Base-by-base conservation (phyloP, 2,329 filamentous ascomycete genomes). In the Myrmaecium sp. region DNA sequence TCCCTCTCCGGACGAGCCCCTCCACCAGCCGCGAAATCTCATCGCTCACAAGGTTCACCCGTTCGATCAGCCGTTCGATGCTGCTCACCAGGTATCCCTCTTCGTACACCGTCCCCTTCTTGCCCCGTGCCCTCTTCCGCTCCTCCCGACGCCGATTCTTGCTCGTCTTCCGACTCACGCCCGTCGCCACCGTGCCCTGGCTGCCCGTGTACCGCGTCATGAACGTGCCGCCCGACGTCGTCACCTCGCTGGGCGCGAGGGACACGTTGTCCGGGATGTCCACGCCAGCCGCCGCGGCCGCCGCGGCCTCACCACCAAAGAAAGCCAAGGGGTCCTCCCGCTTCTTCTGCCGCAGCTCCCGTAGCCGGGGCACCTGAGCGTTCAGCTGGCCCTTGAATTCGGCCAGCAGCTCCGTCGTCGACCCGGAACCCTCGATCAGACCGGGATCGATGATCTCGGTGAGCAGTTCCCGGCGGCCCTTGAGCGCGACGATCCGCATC, bases 21-120 rank as follows among this genome's bases (percentile, higher is more conserved):
- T 78, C 72, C 0, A 93, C 66, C 5, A 95, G 61, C 10, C 73
- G 57, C 43, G 71, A 66, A 1, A 81, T 69, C 47, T 98, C 89
- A 1, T 68, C 63, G 26, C 72, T 66, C 3, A 75, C 65, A 13
- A 61, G 62, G 48, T 84, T 82, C 13, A 93, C 70, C 18, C 84
- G 66, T 48, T 92, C 82, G 9, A 93, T 69, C 17, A 98, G 62
- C 14, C 89, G 64, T 8, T 75, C 69, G 18, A 95, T 73, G 38
- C 76, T 86, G 49, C 84, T 89, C 31, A 93, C 74, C 4, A 98
- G 67, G 50, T 98, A 98, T 52, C 95, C 89, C 46, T 95, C 86
- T 51, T 98, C 89, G 51, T 98, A 98, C 4, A 98, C 80, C 10
- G 81, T 93, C 7, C 89, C 89, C 60, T 95, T 95, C 50, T 93